Conservation (phyloP, 768 basidiomycete species). For the Naganishia vishniacii region DNA sequence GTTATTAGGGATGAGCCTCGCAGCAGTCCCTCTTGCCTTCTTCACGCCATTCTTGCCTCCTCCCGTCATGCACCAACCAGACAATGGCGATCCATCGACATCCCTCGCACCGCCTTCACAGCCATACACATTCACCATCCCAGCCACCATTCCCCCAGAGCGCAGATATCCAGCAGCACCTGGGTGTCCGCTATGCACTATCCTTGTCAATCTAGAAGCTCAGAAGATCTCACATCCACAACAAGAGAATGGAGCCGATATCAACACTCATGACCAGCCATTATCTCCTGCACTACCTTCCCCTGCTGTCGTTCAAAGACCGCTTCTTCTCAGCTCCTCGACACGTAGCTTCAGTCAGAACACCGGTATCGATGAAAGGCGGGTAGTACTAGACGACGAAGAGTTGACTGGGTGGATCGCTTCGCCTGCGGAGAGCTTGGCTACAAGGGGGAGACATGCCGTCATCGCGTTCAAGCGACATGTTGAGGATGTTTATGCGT, state of each 20-base stretch:
- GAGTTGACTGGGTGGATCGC: constrained; percentile 18
- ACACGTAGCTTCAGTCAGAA: neutral
- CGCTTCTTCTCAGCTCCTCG: neutral
- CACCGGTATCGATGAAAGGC: neutral
- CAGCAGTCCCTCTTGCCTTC: too few relatives aligned
- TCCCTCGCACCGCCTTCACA: neutral
- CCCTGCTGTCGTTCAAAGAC: constrained; percentile 5
- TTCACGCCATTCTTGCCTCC: neutral
- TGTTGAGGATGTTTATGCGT: constrained; percentile 9
- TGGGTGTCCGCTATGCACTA: constrained; percentile 2
- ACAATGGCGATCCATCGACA: neutral
- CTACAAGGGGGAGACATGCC: constrained; percentile 1
- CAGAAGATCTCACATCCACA: neutral
- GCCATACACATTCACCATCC: constrained; percentile 3
- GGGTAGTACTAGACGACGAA: neutral
- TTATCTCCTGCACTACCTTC: constrained; percentile 10
- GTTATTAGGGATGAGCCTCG: too few relatives aligned
- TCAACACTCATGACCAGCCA: neutral
- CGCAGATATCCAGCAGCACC: neutral
- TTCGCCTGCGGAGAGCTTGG: neutral
- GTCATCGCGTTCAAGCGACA: constrained; percentile 22
- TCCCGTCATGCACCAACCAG: neutral
- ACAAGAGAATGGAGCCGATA: neutral
- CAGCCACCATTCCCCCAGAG: neutral
- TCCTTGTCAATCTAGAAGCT: constrained; percentile 2